Percentiles rank a stretch among this genome's conserved stretches.
Evolutionary conservation across 371 early-diverging fungal species (phyloP).

Genomic region (Mortierella sp.): DNA sequence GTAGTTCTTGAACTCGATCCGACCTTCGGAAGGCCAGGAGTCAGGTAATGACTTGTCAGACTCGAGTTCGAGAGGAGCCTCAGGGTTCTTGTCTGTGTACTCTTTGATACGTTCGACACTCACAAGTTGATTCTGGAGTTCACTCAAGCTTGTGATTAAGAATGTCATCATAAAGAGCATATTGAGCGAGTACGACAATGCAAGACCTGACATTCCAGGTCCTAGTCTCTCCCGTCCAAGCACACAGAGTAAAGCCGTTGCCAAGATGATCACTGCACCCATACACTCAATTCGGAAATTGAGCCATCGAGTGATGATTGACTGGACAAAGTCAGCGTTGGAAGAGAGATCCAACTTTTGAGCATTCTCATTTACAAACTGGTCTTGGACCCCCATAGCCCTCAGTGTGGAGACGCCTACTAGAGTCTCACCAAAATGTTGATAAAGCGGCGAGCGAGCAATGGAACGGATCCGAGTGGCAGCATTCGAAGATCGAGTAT

Average conservation of each 20-base stretch:
- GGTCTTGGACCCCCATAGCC: constrained; percentile 72
- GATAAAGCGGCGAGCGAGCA: constrained; percentile 83
- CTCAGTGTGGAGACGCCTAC: constrained; percentile 83
- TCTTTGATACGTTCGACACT: constrained; percentile 88
- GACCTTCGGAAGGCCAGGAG: constrained; percentile 75
- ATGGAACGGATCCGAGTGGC: constrained; percentile 82
- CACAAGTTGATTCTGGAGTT: constrained; percentile 76
- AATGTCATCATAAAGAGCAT: constrained; percentile 82
- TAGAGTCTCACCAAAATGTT: constrained; percentile 82
- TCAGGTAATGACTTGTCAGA: constrained; percentile 49
- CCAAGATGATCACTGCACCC: too few species aligned
- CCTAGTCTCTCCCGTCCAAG: constrained; percentile 43
- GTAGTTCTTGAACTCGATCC: constrained; percentile 75
- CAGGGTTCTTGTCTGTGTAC: constrained; percentile 53
- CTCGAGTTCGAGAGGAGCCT: constrained; percentile 67
- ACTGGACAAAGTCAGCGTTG: constrained; percentile 80
- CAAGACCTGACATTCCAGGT: constrained; percentile 74
- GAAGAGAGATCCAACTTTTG: constrained; percentile 80
- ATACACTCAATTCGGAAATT: constrained; percentile 87
- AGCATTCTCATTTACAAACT: constrained; percentile 82
- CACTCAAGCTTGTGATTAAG: constrained; percentile 73
- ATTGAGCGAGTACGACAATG: constrained; percentile 82
- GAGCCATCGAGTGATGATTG: constrained; percentile 88
- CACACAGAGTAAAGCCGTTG: neutral
- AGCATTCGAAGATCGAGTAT: constrained; percentile 76